A percentile compares a stretch with the other conserved stretches of the same genome.
Conservation (phyloP, 768 basidiomycete species). For the Suillus occidentalis region DNA sequence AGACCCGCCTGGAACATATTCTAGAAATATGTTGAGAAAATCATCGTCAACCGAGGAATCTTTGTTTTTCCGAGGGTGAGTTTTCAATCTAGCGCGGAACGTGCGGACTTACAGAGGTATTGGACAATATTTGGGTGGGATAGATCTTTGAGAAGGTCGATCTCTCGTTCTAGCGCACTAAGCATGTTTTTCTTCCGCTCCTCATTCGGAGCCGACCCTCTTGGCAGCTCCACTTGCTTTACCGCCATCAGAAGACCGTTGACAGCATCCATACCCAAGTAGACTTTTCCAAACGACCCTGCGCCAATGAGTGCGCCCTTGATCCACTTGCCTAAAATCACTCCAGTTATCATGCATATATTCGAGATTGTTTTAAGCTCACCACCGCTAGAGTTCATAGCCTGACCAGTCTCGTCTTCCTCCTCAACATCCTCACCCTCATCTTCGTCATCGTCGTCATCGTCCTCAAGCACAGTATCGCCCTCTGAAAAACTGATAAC, state of each 20-base stretch:
- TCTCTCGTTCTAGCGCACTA: constrained; percentile 88
- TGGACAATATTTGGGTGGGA: constrained; percentile 98
- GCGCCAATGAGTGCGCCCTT: constrained; percentile 95
- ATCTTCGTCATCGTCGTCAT: constrained; percentile 44
- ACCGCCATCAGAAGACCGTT: constrained; percentile 94
- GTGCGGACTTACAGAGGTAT: constrained; percentile 78
- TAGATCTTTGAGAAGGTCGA: constrained; percentile 87
- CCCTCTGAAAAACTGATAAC: constrained; percentile 48
- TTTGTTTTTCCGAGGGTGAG: constrained; percentile 28
- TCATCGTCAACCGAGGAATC: constrained; percentile 93
- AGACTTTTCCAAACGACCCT: constrained; percentile 93
- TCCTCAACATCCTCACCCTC: constrained; percentile 42
- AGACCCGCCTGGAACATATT: constrained; percentile 95
- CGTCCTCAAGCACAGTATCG: constrained; percentile 47
- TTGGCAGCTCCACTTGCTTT: constrained; percentile 93
- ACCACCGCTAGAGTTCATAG: constrained; percentile 57
- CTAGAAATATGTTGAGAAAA: constrained; percentile 92
- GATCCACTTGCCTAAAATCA: constrained; percentile 82
- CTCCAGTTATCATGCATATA: constrained; percentile 8
- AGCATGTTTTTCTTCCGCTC: constrained; percentile 95
- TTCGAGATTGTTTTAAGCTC: constrained; percentile 16
- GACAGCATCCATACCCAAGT: constrained; percentile 92
- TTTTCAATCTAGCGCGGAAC: background rate
- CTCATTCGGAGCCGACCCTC: constrained; percentile 80
- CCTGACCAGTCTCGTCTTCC: constrained; percentile 52